Evolutionary conservation across 345 rosid species (phyloP).

Genomic region (Mangifera indica): DNA sequence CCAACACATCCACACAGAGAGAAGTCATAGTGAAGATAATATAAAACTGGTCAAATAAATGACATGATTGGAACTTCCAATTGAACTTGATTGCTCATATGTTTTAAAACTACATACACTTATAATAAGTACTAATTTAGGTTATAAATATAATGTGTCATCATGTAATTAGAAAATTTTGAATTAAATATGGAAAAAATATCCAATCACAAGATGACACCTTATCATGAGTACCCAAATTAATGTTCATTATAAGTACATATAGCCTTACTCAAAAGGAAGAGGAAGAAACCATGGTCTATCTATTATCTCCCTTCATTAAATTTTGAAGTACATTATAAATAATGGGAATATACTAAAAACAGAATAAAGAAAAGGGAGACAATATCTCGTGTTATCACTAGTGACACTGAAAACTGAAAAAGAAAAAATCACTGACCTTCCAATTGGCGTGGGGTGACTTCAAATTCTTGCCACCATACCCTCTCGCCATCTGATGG

Average conservation of each 20-base stretch:
- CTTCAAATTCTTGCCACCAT: conserved; percentile 50
- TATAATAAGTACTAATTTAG: no score
- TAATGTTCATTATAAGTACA: no score
- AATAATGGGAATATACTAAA: not conserved
- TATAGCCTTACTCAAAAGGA: no score
- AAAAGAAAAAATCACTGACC: conserved; percentile 25
- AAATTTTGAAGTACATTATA: not conserved
- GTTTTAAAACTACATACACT: no score
- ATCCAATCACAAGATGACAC: no score
- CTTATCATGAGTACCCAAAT: no score
- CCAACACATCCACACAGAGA: not conserved
- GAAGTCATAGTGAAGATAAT: no score
- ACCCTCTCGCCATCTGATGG: conserved; percentile 52
- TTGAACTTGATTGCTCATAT: no score
- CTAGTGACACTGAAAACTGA: conserved; percentile 4
- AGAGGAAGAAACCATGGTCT: conserved; percentile 4
- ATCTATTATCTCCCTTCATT: not conserved
- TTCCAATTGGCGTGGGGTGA: conserved; percentile 45
- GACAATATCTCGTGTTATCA: not conserved
- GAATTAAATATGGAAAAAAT: no score
- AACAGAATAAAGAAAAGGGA: not conserved
- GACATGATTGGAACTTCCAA: not conserved
- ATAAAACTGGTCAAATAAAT: not conserved
- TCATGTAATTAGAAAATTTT: no score
- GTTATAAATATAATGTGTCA: no score